These are phyloP conservation scores for Letharia lupina DNA, from an alignment of 495 filamentous ascomycete species.

Conservation along the genomic window DNA sequence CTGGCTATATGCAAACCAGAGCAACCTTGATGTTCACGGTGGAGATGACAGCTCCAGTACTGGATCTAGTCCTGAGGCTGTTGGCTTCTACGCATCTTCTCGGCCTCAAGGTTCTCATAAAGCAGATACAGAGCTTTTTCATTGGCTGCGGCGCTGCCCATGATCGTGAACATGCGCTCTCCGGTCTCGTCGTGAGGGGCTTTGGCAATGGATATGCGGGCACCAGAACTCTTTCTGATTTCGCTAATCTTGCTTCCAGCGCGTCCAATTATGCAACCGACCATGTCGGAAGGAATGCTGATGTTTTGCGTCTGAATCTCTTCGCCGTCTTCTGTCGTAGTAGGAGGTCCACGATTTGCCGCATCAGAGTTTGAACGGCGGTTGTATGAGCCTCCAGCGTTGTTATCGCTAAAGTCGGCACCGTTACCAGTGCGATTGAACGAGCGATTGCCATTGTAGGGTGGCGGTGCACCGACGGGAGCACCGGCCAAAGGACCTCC, in stretches of 20 bases:
- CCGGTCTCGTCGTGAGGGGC: slow-evolving; percentile 94
- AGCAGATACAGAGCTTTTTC: slow-evolving; percentile 92
- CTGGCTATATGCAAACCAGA: slow-evolving; percentile 6
- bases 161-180: slow-evolving; percentile 99
- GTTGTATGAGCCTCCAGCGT: slow-evolving; percentile 50
- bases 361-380: slow-evolving; percentile 77
- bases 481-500: slow-evolving; percentile 41
- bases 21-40: background rate
- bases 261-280: slow-evolving; percentile 96
- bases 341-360: slow-evolving; percentile 61
- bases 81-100: slow-evolving; percentile 93
- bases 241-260: slow-evolving; percentile 94
- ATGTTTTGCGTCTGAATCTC: slow-evolving; percentile 99
- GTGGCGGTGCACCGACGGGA: slow-evolving; percentile 28
- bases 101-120: slow-evolving; percentile 97
- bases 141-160: slow-evolving; percentile 82
- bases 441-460: slow-evolving; percentile 56
- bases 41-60: background rate
- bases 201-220: slow-evolving; percentile 97
- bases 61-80: slow-evolving; percentile 56
- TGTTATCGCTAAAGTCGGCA: slow-evolving; percentile 84
- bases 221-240: slow-evolving; percentile 91
- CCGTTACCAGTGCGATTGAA: slow-evolving; percentile 93
- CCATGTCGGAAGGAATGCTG: slow-evolving; percentile 98
- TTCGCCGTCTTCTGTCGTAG: slow-evolving; percentile 89